phyloP scores from a whole-genome alignment of 2,329 filamentous ascomycete genomes.

The Penicillium sp. region DNA sequence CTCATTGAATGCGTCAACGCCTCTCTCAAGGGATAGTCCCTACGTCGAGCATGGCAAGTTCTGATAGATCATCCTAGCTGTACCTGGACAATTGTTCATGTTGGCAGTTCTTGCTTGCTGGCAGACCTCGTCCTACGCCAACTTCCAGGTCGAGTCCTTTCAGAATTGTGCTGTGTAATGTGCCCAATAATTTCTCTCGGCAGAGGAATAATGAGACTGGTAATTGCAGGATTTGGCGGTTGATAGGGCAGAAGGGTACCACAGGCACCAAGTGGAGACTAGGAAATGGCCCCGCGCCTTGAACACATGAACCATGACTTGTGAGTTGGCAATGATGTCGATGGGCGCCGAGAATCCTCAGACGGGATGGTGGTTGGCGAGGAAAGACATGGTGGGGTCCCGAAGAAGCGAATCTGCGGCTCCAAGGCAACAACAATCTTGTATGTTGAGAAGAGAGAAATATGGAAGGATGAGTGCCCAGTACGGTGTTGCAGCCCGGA shows the following conservation, averaged over 20 bases:
- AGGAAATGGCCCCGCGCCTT: background rate
- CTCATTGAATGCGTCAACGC: background rate
- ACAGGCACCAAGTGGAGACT: background rate
- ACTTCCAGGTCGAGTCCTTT: too few relatives aligned
- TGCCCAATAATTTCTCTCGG: background rate
- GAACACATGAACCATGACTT: background rate
- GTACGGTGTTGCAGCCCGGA: background rate
- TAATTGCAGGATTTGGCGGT: background rate
- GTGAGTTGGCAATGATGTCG: conserved; percentile 22
- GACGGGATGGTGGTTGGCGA: conserved; percentile 6
- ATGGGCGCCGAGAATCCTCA: conserved; percentile 7
- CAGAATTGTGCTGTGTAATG: background rate
- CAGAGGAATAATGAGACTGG: background rate
- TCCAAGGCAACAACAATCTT: conserved; percentile 22
- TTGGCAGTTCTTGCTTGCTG: too few relatives aligned
- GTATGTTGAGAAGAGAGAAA: background rate
- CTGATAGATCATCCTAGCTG: background rate
- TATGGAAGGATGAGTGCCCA: background rate
- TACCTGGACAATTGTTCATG: background rate
- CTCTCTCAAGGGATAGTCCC: background rate
- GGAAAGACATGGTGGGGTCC: conserved; percentile 2
- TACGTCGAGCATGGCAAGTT: background rate
- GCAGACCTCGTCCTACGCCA: too few relatives aligned
- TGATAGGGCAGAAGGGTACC: background rate
- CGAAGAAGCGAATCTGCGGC: conserved; percentile 14